Base-by-base conservation (phyloP, 352 stramenopile species). In the Phytopythium helicoides region DNA sequence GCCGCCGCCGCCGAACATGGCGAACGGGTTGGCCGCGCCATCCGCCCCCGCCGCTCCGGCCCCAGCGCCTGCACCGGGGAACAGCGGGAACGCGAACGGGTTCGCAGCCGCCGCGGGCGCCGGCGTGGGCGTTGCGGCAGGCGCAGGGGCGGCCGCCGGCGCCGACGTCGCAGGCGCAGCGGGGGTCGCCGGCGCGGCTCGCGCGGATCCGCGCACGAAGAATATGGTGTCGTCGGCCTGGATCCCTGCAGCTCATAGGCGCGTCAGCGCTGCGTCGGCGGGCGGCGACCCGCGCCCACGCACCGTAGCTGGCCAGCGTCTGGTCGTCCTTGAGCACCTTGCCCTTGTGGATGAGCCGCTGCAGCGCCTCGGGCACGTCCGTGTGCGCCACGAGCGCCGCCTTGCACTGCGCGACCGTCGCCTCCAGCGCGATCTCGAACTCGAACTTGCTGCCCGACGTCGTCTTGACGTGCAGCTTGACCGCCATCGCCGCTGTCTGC, bases 301-400 rank as follows among this genome's bases (percentile, higher is more conserved):
- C 60, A 91, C 80, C 81, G 65, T 95, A 96, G 61, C 80, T 89
- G 18, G 70, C 66, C 44, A 95, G 72, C 19, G 85, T 94, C 37
- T 79, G 65, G 14, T 95, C 87, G 62, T 97, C 87, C 62, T 96
- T 93, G 50, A 97, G 80, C 52, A 97, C 82, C 62, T 95, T 97
- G 49, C 88, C 88, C 62, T 94, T 93, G 68, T 87, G 89, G 52
- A 96, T 95, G 50, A 96, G 76, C 5, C 87, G 82, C 65, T 96
- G 87, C 52, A 91, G 81, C 41, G 70, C 54, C n/a, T 71, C 67
- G 0, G 84, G 65, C 15, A 96, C 85, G 35, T 88, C 75, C 23
- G 86, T 92, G 47, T 64, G 56, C 6, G 57, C 60, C 52, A 82
- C 79, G 26, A 96, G 87, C 48, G 67, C 68, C 46, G 82, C 57